A percentile compares a stretch with the other conserved stretches of the same genome.
phyloP scores from a whole-genome alignment of 768 basidiomycete genomes.

The Leccinellum luteum region DNA sequence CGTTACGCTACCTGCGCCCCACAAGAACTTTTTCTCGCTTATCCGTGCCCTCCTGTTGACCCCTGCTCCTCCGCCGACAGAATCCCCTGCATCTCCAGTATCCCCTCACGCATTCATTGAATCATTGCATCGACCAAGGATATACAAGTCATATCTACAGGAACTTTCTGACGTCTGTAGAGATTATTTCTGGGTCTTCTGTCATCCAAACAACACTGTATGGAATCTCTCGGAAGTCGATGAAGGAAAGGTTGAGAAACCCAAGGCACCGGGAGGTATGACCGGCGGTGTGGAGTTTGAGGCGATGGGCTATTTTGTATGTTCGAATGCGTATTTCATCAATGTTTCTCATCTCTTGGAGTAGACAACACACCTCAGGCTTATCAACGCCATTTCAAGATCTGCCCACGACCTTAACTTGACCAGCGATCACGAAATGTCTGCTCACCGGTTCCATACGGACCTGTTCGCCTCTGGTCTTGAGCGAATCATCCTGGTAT shows the following conservation, averaged over 20 bases:
- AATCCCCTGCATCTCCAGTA: constrained; percentile 58
- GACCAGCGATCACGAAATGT: constrained; percentile 66
- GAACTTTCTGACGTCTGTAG: constrained; percentile 88
- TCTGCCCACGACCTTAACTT: constrained; percentile 63
- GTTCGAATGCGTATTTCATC: constrained; percentile 28
- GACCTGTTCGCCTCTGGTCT: constrained; percentile 91
- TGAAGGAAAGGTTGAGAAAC: constrained; percentile 81
- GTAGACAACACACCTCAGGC: constrained; percentile 84
- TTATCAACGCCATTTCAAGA: constrained; percentile 78
- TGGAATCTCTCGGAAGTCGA: constrained; percentile 87
- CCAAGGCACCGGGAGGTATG: constrained; percentile 94
- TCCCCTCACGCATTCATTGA: constrained; percentile 82
- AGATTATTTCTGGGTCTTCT: constrained; percentile 97
- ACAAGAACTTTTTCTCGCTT: constrained; percentile 69
- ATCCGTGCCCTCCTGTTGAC: constrained; percentile 75
- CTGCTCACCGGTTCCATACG: constrained; percentile 77
- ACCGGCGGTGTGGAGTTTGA: constrained; percentile 98
- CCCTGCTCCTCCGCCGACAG: constrained; percentile 61
- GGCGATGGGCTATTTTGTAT: constrained; percentile 91
- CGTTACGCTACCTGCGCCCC: constrained; percentile 68
- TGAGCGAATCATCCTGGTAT: constrained; percentile 85
- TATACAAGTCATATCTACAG: constrained; percentile 78
- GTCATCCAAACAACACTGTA: constrained; percentile 89
- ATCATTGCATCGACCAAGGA: constrained; percentile 60
- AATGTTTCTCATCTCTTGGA: constrained; percentile 7